A percentile compares a stretch with the other conserved stretches of the same genome.
Evolutionary conservation across 2,329 filamentous ascomycete species (phyloP).

Genomic region (Colletotrichum gloeosporioides): DNA sequence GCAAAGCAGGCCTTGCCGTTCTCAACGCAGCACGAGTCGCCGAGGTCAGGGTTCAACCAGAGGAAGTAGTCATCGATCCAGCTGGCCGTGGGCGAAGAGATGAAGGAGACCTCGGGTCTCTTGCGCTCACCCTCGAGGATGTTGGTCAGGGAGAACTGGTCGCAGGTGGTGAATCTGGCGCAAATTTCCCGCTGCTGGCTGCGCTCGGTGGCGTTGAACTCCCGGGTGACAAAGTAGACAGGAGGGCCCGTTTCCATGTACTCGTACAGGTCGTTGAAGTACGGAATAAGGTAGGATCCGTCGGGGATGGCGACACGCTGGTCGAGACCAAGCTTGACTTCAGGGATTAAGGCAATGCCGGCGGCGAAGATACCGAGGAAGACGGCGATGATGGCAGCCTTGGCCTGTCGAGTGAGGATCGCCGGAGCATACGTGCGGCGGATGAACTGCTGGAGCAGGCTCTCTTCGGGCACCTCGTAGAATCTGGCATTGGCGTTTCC

Average conservation of each 20-base stretch:
- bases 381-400: slow-evolving; percentile 75
- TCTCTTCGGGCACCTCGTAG: slow-evolving; percentile 83
- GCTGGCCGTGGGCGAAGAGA: slow-evolving; percentile 86
- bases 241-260: slow-evolving; percentile 93
- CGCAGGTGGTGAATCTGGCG: slow-evolving; percentile 88
- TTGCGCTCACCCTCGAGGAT: slow-evolving; percentile 95
- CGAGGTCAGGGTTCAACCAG: slow-evolving; percentile 86
- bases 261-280: slow-evolving; percentile 94
- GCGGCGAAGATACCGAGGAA: slow-evolving; percentile 91
- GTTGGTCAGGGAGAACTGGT: slow-evolving; percentile 83
- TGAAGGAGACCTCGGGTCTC: slow-evolving; percentile 84
- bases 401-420: slow-evolving; percentile 81
- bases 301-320: slow-evolving; percentile 94
- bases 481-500: slow-evolving; percentile 63
- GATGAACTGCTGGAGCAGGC: slow-evolving; percentile 83
- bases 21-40: slow-evolving; percentile 75
- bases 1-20: slow-evolving; percentile 78
- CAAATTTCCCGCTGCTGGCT: slow-evolving; percentile 85
- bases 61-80: slow-evolving; percentile 94
- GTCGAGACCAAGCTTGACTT: slow-evolving; percentile 86
- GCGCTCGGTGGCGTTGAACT: slow-evolving; percentile 79
- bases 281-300: slow-evolving; percentile 92
- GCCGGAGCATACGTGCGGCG: slow-evolving; percentile 86
- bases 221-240: slow-evolving; percentile 91
- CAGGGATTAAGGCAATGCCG: slow-evolving; percentile 82